A percentile compares a stretch with the other conserved stretches of the same genome.
These are phyloP conservation scores for Ochetophila trinervis DNA, from an alignment of 306 rosid species.

Conservation along the genomic window DNA sequence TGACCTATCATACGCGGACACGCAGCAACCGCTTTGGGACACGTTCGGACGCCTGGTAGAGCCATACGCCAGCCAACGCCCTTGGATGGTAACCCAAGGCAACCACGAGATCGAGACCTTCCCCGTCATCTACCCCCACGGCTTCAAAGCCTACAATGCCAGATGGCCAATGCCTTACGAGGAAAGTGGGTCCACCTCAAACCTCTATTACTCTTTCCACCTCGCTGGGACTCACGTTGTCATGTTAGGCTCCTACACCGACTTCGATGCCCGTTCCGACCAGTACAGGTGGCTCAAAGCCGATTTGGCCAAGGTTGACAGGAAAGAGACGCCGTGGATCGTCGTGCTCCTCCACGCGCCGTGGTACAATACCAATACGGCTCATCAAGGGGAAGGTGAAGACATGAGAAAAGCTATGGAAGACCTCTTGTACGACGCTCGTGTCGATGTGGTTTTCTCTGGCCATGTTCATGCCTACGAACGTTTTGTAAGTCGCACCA, in stretches of 20 bases:
- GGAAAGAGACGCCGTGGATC: constrained; percentile 57
- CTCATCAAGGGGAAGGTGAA: constrained; percentile 91
- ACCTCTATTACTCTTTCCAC: constrained; percentile 65
- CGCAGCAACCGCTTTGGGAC: constrained; percentile 64
- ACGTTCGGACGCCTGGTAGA: constrained; percentile 74
- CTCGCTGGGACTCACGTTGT: constrained; percentile 43
- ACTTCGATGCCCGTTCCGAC: constrained; percentile 36
- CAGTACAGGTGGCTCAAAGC: constrained; percentile 58
- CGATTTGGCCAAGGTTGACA: constrained; percentile 46
- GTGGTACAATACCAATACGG: constrained; percentile 71
- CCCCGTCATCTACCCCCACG: constrained; percentile 36
- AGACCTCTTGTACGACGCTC: constrained; percentile 41
- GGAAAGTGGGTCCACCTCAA: constrained; percentile 62
- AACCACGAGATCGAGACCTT: constrained; percentile 65
- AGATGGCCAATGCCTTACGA: constrained; percentile 66
- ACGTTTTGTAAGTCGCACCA: constrained; percentile 45
- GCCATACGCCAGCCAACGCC: constrained; percentile 62
- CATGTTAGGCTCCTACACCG: constrained; percentile 65
- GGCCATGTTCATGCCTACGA: constrained; percentile 90
- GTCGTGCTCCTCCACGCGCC: constrained; percentile 65
- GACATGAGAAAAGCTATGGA: constrained; percentile 67
- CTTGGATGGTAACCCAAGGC: constrained; percentile 81
- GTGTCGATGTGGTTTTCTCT: constrained; percentile 61
- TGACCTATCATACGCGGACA: constrained; percentile 66
- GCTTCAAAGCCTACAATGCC: constrained; percentile 54